Base-by-base conservation (phyloP, 768 basidiomycete species). In the Lyophyllum atratum region DNA sequence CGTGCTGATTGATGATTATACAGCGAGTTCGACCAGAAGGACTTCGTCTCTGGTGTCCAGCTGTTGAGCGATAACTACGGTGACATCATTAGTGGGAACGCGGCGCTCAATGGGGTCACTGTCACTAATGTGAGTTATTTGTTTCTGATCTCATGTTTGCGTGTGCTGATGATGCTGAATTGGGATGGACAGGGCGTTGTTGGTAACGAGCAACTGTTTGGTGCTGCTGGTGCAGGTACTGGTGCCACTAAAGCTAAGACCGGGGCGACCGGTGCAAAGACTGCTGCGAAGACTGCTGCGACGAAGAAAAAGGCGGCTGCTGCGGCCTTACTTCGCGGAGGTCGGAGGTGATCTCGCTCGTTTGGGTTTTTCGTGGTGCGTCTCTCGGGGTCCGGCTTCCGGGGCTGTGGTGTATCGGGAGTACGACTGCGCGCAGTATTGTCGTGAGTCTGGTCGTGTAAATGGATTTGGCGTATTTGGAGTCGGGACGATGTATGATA, bases 31-130 rank as follows among this genome's bases (percentile, higher is more conserved):
- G 68, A 69, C 56, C 39, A 66, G 52, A 44, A 58, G 45, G 66
- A 59, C 46, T 69, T 69, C 37, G 66, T 68, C 14, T 64, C 68
- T 24, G 68, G 68, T 28, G 65, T 68, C 4, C 66, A 68, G 57
- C 62, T 69, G n/a, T 49, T 69, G 25, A 62, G 61, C 1, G 58
- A 69, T 51, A 69, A 69, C 56, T 69, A 59, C 46, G 45, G 22
- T 24, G 54, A 48, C 40, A 63, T 67, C 40, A 43, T 67, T 22
- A 31, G 47, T 8, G 64, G 61, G 14, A 55, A 58, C 46, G 62
- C 50, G 9, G 56, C 48, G 24, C 50, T 64, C 39, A 64, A 61
- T 40, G 63, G 58, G 25, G 58, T 60, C 44, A 52, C 58, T 21
- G 63, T 68, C 46, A 65, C 65, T 10, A 65, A 64, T 34, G 66